Conservation (phyloP, 768 basidiomycete genomes). For the Tricholoma flavovirens region DNA sequence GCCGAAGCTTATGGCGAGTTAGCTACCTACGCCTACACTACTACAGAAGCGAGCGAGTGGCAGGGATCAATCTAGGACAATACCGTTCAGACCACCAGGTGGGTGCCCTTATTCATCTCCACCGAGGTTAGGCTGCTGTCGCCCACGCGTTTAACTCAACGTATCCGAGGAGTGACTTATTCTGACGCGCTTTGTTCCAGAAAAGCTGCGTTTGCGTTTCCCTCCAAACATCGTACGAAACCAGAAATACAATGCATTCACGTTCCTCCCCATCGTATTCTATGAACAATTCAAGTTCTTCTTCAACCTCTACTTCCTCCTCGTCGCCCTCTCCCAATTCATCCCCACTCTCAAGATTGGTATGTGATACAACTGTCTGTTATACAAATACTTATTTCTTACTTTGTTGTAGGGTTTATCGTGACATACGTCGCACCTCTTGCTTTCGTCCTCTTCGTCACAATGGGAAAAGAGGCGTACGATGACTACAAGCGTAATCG, state of each 20-base stretch:
- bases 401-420: conserved; percentile 66
- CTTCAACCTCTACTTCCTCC: conserved; percentile 97
- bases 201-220: conserved; percentile 64
- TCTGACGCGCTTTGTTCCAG: conserved; percentile 29
- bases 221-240: conserved; percentile 93
- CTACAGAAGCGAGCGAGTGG: conserved; percentile 14
- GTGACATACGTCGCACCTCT: conserved; percentile 94
- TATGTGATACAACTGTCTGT: conserved; percentile 28
- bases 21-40: conserved; percentile 14
- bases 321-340: conserved; percentile 95
- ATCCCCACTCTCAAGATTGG: conserved; percentile 95
- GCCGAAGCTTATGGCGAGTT: conserved; percentile 9
- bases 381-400: neutral
- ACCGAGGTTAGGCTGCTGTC: neutral
- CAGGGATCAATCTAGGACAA: conserved; percentile 71
- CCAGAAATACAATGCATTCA: conserved; percentile 95
- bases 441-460: conserved; percentile 90
- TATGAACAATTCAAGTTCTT: conserved; percentile 99
- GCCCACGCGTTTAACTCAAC: neutral
- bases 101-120: conserved; percentile 7
- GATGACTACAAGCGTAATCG: conserved; percentile 95
- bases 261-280: conserved; percentile 95
- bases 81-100: conserved; percentile 76
- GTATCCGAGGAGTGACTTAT: neutral
- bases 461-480: conserved; percentile 98